These are phyloP conservation scores for Lactarius akahatsu DNA, from an alignment of 768 basidiomycete species.

Conservation along the genomic window DNA sequence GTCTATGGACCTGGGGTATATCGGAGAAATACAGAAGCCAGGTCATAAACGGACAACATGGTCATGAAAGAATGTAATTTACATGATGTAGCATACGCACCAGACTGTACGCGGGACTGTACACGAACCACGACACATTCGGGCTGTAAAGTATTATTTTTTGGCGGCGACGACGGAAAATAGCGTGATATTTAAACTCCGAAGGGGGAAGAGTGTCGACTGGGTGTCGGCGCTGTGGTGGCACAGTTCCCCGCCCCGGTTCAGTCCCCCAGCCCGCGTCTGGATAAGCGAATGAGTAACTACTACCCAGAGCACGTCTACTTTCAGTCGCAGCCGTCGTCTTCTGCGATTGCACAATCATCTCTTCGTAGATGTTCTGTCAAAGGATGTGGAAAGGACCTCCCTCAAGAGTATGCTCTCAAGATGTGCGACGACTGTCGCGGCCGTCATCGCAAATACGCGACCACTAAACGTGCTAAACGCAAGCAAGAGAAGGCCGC, in stretches of 20 bases:
- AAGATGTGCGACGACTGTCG: constrained; percentile 58
- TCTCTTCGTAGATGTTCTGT: constrained; percentile 41
- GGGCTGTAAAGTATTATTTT: not conserved
- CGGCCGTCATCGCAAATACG: constrained; percentile 51
- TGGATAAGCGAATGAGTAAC: constrained; percentile 25
- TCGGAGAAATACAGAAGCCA: not conserved
- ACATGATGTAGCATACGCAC: constrained; percentile 1
- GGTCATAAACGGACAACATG: constrained; percentile 1
- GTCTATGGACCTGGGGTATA: constrained; percentile 1
- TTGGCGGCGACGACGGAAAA: constrained; percentile 19
- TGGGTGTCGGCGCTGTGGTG: constrained; percentile 19
- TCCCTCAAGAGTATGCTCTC: constrained; percentile 37
- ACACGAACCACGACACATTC: no score
- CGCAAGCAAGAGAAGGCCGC: constrained; percentile 53
- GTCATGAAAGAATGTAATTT: constrained; percentile 1
- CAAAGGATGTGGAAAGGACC: constrained; percentile 42
- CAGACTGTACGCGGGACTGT: not conserved
- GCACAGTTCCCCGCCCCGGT: constrained; percentile 11
- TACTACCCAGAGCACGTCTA: constrained; percentile 32
- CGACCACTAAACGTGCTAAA: constrained; percentile 49
- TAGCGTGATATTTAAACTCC: constrained; percentile 20
- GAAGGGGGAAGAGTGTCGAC: constrained; percentile 22
- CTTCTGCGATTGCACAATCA: not conserved
- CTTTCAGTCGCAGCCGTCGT: constrained; percentile 19
- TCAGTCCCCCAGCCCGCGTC: constrained; percentile 19